Evolutionary conservation across 768 basidiomycete species (phyloP), one percentile per base, ranked within the genome.

Genomic region (Rhizopogon sp.): DNA sequence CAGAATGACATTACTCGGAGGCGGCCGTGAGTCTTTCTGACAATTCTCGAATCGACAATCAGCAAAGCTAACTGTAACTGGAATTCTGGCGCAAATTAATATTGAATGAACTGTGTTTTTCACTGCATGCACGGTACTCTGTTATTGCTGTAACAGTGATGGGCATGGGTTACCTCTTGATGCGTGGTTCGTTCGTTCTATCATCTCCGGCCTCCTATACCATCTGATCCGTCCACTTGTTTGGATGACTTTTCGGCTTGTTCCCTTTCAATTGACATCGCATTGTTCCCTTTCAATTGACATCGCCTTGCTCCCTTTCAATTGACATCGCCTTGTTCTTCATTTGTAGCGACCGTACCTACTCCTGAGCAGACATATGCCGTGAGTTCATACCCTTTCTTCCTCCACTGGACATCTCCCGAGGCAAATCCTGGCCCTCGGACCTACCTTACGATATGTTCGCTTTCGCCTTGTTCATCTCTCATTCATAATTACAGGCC

Each of bases 101-200:
- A 25, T 14, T 49, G 47, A 22, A 47, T 49, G 47, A 22, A 47
- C 45, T 20, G 5, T 25, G 14, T 49, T 49, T 33, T 37, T 49
- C 20, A 37, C 33, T 22, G 25, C 31, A 35, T 20, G 46, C 46
- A 49, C 47, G 20, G 20, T 14, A 22, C 47, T 49, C 37, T 35
- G 13, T 17, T 29, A 52, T 37, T 44, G 20, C n/a, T 43, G 33
- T 29, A 29, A 31, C 62, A 85, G 83, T 84, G 58, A 75, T 80
- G 71, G 74, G 77, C 41, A 61, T 78, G 56, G 84, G 84, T 37
- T 85, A 83, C 67, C 58, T 72, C 50, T 66, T 80, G 53, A 86
- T 86, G 84, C 81, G 76, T 70, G 78, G 84, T 84, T 65, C 62
- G 70, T 62, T 25, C 25, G 50, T 56, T 56, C 49, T 54, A 52